Evolutionary conservation across 176 grass and related monocot species (phyloP), one percentile per base, ranked within the genome.

Genomic region (Calamus simplicifolius): DNA sequence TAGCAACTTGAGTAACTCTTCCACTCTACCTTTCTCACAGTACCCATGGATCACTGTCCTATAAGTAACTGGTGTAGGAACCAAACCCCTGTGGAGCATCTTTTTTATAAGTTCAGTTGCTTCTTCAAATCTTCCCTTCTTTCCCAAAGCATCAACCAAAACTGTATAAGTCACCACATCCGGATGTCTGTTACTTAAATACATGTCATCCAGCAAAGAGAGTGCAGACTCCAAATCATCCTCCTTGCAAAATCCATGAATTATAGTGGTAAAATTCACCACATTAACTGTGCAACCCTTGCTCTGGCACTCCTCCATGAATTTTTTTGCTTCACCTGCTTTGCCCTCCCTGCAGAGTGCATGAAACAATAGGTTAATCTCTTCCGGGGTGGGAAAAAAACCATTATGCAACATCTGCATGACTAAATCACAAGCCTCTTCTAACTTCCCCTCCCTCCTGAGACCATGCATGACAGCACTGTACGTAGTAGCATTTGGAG

Each of bases 171-270:
- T 97, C 58, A 87, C 69, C 23, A 82, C 86, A 80, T 97, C 92
- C 59, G 87, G 92, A 73, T 90, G 87, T 52, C 79, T 97, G 67
- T 90, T 90, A 59, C 73, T 97, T 25, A 97, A 69, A 75, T 88
- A 97, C 92, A 97, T 85, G 69, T 90, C 92, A 70, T 97, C 92
- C 51, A 97, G 51, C 74, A 97, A 85, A 31, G 87, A 97, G 10
- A 97, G 77, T 0, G 83, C 87, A 1, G 87, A 76, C 60, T 88
- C 86, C 73, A 88, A 66, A 80, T 97, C 92, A 54, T 72, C 83
- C 55, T 88, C 73, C 57, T 67, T 35, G 67, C 78, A 85, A 80
- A 97, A 97, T 58, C 92, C 87, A 82, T 97, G 81, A 61, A 97
- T 97, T 58, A 91, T 78, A 59, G 92, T 91, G 25, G 92, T 97